These are phyloP conservation scores for Peribolospora kevripleyi DNA, from an alignment of 768 basidiomycete species.

Conservation along the genomic window DNA sequence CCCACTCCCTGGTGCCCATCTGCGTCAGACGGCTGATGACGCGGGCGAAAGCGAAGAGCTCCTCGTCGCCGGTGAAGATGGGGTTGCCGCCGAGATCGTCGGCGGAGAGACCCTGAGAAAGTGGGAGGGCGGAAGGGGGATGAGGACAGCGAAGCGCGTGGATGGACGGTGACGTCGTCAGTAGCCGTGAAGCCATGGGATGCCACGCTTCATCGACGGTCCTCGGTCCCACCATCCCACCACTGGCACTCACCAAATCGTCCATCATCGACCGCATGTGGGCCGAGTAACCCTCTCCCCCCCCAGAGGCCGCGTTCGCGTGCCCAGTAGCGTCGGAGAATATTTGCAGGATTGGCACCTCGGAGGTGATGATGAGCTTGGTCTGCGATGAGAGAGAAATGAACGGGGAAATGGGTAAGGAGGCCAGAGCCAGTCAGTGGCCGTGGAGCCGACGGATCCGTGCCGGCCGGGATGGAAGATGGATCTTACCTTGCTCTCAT, in stretches of 20 bases:
- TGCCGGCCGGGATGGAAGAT: no score
- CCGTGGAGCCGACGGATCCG: no score
- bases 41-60: slow-evolving; percentile 86
- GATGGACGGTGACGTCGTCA: neutral
- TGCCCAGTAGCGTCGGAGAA: slow-evolving; percentile 45
- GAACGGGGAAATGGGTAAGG: neutral
- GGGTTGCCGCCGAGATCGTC: slow-evolving; percentile 57
- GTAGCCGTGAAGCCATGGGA: slow-evolving; percentile 4
- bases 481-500: no score
- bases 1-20: no score
- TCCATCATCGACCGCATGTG: slow-evolving; percentile 90
- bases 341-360: slow-evolving; percentile 69
- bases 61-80: slow-evolving; percentile 90
- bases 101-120: slow-evolving; percentile 42
- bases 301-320: slow-evolving; percentile 27
- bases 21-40: slow-evolving; percentile 14
- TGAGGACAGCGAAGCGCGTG: neutral
- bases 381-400: slow-evolving; percentile 28
- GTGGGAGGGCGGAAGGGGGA: neutral
- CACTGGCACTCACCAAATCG: slow-evolving; percentile 40
- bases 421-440: neutral
- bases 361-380: slow-evolving; percentile 72
- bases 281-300: slow-evolving; percentile 22
- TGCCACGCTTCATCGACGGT: slow-evolving; percentile 6
- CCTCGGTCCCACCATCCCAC: neutral